Evolutionary conservation across 495 filamentous ascomycete genomes (phyloP).

Genomic region (Cudoniella acicularis): DNA sequence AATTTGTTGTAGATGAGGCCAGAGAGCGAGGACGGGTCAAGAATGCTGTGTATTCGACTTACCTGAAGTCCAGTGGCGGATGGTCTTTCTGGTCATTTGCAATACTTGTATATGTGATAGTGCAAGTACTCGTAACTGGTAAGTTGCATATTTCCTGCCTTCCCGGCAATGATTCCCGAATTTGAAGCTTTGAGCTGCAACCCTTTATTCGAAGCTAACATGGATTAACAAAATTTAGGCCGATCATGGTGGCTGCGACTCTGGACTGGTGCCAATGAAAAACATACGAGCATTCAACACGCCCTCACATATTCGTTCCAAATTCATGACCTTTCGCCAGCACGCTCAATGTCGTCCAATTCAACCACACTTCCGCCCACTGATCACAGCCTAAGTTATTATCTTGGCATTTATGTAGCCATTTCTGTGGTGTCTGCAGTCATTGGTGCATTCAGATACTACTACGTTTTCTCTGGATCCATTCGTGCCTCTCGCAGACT

Average conservation of each 20-base stretch:
- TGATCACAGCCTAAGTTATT: conserved; percentile 46
- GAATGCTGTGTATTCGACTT: conserved; percentile 57
- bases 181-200: background rate
- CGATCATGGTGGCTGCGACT: conserved; percentile 67
- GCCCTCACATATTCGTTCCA: conserved; percentile 26
- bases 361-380: background rate
- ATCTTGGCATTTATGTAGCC: conserved; percentile 63
- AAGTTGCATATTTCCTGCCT: conserved; percentile 26
- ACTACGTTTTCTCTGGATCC: conserved; percentile 23
- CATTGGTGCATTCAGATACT: conserved; percentile 23
- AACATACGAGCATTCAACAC: conserved; percentile 22
- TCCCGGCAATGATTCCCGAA: no score
- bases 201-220: background rate
- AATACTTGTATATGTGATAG: conserved; percentile 45
- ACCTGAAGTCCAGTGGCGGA: conserved; percentile 64
- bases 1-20: conserved; percentile 72
- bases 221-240: conserved; percentile 21
- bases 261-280: conserved; percentile 54
- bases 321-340: conserved; percentile 35
- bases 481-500: conserved; percentile 24
- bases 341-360: conserved; percentile 22
- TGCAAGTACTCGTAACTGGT: conserved; percentile 48
- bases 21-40: conserved; percentile 64
- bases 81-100: conserved; percentile 56
- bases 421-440: conserved; percentile 44